phyloP scores from a whole-genome alignment of 1,139 yeast species.

The Debaryomyces subglobosus region DNA sequence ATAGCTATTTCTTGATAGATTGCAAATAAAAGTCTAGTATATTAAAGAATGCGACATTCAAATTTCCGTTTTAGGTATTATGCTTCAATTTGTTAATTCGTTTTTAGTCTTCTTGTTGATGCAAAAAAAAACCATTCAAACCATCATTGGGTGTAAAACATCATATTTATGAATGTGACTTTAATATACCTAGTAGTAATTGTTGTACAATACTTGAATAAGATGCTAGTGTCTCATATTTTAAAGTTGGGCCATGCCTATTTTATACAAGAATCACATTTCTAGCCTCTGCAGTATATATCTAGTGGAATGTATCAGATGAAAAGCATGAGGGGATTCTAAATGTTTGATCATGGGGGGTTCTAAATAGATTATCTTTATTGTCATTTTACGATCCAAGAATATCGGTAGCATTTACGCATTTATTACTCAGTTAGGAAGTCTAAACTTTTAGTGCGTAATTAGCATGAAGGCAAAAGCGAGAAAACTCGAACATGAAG shows the following conservation, averaged over 20 bases:
- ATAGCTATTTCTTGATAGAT: not conserved
- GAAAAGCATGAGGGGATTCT: too few relatives aligned
- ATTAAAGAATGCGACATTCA: not conserved
- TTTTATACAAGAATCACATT: too few relatives aligned
- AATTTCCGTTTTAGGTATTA: not conserved
- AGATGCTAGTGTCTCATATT: too few relatives aligned
- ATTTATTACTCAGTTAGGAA: constrained; percentile 17
- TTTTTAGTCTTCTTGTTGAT: not conserved
- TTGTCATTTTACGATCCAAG: not conserved
- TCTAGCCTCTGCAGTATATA: too few relatives aligned
- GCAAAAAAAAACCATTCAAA: not conserved
- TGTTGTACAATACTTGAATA: too few relatives aligned
- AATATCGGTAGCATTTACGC: not conserved
- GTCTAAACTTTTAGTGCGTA: constrained; percentile 14
- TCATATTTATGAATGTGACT: too few relatives aligned
- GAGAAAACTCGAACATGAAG: not conserved
- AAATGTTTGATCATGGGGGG: too few relatives aligned
- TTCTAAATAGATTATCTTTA: too few relatives aligned
- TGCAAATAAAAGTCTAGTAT: constrained; percentile 1
- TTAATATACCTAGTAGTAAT: too few relatives aligned
- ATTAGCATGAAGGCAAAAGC: constrained; percentile 19
- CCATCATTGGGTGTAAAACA: not conserved
- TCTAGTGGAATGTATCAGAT: too few relatives aligned
- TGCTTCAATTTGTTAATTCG: not conserved
- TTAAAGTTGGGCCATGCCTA: too few relatives aligned